These are phyloP conservation scores for Botrytis porri DNA, from an alignment of 2,329 filamentous ascomycete species.

Conservation along the genomic window DNA sequence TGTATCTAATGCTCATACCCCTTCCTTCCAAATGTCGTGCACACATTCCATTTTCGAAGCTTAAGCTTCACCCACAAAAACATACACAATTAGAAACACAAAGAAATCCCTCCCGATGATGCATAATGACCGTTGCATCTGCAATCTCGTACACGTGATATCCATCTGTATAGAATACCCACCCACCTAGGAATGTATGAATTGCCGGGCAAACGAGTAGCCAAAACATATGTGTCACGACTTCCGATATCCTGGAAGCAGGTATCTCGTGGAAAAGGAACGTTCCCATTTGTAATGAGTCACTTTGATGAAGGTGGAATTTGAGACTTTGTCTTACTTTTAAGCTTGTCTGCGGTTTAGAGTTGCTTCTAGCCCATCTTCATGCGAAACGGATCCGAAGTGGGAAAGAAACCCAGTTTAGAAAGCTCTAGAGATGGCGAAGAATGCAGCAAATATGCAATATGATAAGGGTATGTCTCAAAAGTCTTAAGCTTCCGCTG, in stretches of 20 bases:
- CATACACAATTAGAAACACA: background rate
- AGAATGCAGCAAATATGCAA: conserved; percentile 2
- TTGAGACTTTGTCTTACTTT: conserved; percentile 17
- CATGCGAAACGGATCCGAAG: background rate
- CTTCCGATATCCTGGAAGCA: conserved; percentile 22
- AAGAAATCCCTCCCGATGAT: conserved; percentile 12
- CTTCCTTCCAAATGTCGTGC: conserved; percentile 12
- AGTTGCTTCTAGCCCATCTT: background rate
- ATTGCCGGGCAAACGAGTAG: background rate
- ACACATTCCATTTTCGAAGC: conserved; percentile 11
- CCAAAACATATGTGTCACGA: conserved; percentile 17
- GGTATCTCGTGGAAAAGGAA: conserved; percentile 20
- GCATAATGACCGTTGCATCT: conserved; percentile 19
- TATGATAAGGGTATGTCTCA: background rate
- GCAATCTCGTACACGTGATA: conserved; percentile 14
- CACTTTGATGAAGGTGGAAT: conserved; percentile 3
- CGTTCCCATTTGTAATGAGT: conserved; percentile 19
- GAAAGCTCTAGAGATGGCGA: background rate
- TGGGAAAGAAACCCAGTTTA: background rate
- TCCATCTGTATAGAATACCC: background rate
- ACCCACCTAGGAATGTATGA: background rate
- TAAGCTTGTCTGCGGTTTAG: background rate
- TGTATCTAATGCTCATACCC: conserved; percentile 13
- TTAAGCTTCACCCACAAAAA: background rate
- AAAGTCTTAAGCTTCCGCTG: background rate